Conservation (phyloP, 2,329 filamentous ascomycete genomes). For the Periglandula ipomoeae region DNA sequence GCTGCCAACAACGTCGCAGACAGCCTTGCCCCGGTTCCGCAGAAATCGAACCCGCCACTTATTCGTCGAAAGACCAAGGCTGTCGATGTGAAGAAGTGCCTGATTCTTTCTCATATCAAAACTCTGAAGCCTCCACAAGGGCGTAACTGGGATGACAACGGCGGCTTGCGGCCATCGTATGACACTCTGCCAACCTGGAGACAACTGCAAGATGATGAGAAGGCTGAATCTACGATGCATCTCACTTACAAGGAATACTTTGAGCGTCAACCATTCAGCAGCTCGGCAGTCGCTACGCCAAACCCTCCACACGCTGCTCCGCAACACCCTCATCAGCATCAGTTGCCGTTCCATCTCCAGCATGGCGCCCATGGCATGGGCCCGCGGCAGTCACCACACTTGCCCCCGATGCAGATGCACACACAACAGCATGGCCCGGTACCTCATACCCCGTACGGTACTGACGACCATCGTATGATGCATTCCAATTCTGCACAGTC, state of each 20-base stretch:
- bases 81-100: conserved; percentile 61
- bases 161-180: conserved; percentile 75
- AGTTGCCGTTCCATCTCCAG: conserved; percentile 74
- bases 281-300: conserved; percentile 55
- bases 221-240: conserved; percentile 52
- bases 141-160: conserved; percentile 63
- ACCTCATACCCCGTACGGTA: conserved; percentile 57
- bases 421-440: conserved; percentile 61
- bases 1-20: conserved; percentile 41
- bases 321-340: conserved; percentile 72
- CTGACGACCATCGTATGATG: conserved; percentile 84
- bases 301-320: conserved; percentile 61
- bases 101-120: conserved; percentile 45
- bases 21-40: conserved; percentile 14
- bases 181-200: conserved; percentile 83
- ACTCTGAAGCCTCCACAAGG: conserved; percentile 41
- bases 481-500: conserved; percentile 75
- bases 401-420: conserved; percentile 70
- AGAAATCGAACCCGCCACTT: conserved; percentile 30
- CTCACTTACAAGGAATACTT: conserved; percentile 71
- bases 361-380: conserved; percentile 60
- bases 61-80: conserved; percentile 65
- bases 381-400: conserved; percentile 62
- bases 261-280: conserved; percentile 52
- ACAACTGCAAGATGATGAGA: conserved; percentile 61